phyloP scores from a whole-genome alignment of 768 basidiomycete genomes.

The Collybiopsis luxurians region DNA sequence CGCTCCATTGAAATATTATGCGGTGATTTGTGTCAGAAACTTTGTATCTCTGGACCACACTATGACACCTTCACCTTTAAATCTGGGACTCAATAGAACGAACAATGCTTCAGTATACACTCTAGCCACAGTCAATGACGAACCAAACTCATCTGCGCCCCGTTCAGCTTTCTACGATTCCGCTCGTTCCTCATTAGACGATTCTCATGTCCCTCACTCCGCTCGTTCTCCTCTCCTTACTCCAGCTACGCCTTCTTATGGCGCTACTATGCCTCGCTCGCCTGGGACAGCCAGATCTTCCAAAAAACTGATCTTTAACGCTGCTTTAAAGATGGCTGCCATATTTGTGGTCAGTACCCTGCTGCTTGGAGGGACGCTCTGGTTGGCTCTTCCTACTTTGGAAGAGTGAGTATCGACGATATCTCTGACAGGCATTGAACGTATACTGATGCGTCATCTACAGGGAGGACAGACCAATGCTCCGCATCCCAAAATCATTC shows the following conservation, averaged over 20 bases:
- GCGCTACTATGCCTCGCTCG: slow-evolving; percentile 37
- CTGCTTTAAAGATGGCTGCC: slow-evolving; percentile 79
- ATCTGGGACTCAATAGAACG: slow-evolving; percentile 18
- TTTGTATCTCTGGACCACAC: no score
- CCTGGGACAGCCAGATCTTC: slow-evolving; percentile 38
- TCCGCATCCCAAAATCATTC: slow-evolving; percentile 89
- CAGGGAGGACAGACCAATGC: slow-evolving; percentile 70
- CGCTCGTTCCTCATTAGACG: slow-evolving; percentile 36
- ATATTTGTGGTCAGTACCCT: slow-evolving; percentile 71
- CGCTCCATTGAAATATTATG: no score
- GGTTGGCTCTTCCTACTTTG: slow-evolving; percentile 75
- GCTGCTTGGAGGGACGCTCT: slow-evolving; percentile 75
- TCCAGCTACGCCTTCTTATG: slow-evolving; percentile 49
- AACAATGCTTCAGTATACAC: slow-evolving; percentile 56
- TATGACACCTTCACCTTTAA: slow-evolving; percentile 13
- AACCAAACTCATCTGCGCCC: slow-evolving; percentile 10
- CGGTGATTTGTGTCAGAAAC: no score
- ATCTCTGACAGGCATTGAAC: background rate
- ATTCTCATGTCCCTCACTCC: slow-evolving; percentile 20
- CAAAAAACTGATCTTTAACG: slow-evolving; percentile 67
- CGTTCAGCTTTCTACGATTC: slow-evolving; percentile 19
- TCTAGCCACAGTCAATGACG: slow-evolving; percentile 52
- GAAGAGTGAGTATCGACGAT: slow-evolving; percentile 56
- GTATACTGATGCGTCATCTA: slow-evolving; percentile 10
- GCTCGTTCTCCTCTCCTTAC: slow-evolving; percentile 41